Evolutionary conservation across 2,329 filamentous ascomycete species (phyloP), one percentile per base, ranked within the genome.

Genomic region (Penicillium sclerotiorum): DNA sequence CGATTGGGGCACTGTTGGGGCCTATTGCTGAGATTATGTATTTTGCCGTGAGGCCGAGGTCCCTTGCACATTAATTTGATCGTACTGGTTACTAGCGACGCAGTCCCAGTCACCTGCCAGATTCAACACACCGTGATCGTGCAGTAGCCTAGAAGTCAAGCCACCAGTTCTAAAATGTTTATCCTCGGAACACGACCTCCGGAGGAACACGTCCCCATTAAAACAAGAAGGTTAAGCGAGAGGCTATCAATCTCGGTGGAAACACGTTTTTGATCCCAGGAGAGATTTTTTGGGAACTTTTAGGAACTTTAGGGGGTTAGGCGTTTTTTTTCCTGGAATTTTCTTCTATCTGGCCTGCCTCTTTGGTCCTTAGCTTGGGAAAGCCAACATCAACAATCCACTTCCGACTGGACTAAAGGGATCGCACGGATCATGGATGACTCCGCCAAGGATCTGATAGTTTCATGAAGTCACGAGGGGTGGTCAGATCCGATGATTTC

Each of bases 141-240:
- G 48, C 40, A 51, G 48, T 44, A 21, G n/a, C n/a, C n/a, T n/a
- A n/a, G n/a, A 2, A 32, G 40, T 25, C 44, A 55, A 55, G 54
- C 52, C 54, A 56, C 56, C 22, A 36, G 13, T 20, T 27, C 17
- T 28, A 13, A 44, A 47, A 36, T 30, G 27, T 27, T 7, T 15
- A 33, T 43, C 30, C 48, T n/a, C 48, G 40, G 48, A 47, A 47
- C 21, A 8, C 18, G 35, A 35, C 15, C 23, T 35, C 21, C 30
- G 30, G 41, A 32, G 22, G 21, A 39, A 18, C 8, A 25, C 38
- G 38, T 51, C 15, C 33, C 28, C 23, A 33, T 40, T 58, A 43
- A 55, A 50, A 50, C 38, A 42, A 58, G 59, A 61, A 61, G 57
- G 59, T 60, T 49, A 55, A 37, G 57, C 59, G 59, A 61, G 48